Evolutionary conservation across 495 filamentous ascomycete genomes (phyloP), one percentile per base, ranked within the genome.

Genomic region (Schizothecium vesticola): DNA sequence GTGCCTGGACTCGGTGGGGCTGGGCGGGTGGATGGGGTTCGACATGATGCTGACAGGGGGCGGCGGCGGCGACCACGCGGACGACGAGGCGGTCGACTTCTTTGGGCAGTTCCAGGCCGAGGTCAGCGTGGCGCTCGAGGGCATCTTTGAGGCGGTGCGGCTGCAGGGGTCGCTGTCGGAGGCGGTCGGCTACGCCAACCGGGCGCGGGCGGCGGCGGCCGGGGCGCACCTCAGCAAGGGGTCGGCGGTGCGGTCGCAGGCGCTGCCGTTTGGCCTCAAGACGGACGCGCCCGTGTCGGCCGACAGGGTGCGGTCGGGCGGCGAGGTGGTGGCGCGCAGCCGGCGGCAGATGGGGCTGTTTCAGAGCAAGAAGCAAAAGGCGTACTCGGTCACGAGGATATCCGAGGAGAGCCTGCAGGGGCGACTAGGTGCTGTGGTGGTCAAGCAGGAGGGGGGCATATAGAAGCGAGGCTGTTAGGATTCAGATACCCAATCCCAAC

Each of bases 1-100:
- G 70, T 88, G 91, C 56, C 83, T 97, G 11, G 93, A 97, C 79
- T 88, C 92, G 11, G 85, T 97, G n/a, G 92, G 93, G 11, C 83
- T 91, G 21, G 89, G 86, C 13, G 92, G 92, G 29, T 97, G 91
- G 91, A 86, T 97, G 63, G 80, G 87, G 8, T 87, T 87, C 43
- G 83, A 85, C 29, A 77, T 83, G 5, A 77, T 83, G 56, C 70
- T 83, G n/a, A 78, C 80, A 7, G 81, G 83, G 23, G 76, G 71
- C 3, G 75, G 77, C 60, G 69, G n/a, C n/a, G n/a, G n/a, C n/a
- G n/a, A n/a, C n/a, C n/a, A n/a, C n/a, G n/a, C n/a, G n/a, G n/a
- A 74, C 22, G 80, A 66, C 26, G 26, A 84, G 23, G 80, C 83
- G 3, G 86, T 87, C 58, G 87, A 90, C 71, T 84, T 91, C 62